A percentile compares a stretch with the other conserved stretches of the same genome.
phyloP scores from a whole-genome alignment of 208 protist species.

The Wallacemonas sp. region DNA sequence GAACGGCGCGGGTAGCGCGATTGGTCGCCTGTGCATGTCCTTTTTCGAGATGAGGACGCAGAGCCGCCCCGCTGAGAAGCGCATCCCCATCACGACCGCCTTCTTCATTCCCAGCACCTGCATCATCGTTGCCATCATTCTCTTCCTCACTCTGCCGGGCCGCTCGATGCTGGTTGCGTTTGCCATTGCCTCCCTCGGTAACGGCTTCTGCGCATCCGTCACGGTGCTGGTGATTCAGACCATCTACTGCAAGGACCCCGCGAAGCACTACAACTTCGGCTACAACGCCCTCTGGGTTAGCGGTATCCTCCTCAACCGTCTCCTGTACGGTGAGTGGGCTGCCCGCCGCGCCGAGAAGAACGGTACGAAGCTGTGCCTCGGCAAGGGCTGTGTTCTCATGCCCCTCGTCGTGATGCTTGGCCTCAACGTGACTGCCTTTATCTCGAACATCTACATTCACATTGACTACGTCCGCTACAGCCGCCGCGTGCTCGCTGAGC shows the following conservation, averaged over 20 bases:
- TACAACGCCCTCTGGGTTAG: slow-evolving; percentile 32
- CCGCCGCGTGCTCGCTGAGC: slow-evolving; percentile 39
- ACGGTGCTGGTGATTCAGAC: slow-evolving; percentile 54
- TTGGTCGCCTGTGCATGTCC: slow-evolving; percentile 56
- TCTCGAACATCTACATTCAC: slow-evolving; percentile 44
- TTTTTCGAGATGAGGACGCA: slow-evolving; percentile 55
- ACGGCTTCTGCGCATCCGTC: slow-evolving; percentile 59
- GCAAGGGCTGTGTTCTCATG: slow-evolving; percentile 46
- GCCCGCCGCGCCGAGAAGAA: slow-evolving; percentile 49
- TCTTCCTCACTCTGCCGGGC: slow-evolving; percentile 43
- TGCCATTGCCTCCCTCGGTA: slow-evolving; percentile 49
- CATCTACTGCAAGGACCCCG: slow-evolving; percentile 72
- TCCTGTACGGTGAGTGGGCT: slow-evolving; percentile 75
- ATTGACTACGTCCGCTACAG: slow-evolving; percentile 36
- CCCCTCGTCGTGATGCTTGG: slow-evolving; percentile 51
- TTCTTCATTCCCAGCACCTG: slow-evolving; percentile 53
- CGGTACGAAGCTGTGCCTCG: slow-evolving; percentile 28
- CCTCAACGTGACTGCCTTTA: slow-evolving; percentile 34
- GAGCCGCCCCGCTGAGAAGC: slow-evolving; percentile 44
- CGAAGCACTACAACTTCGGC: slow-evolving; percentile 73
- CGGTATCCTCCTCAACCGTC: slow-evolving; percentile 59
- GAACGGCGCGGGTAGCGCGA: slow-evolving; percentile 61
- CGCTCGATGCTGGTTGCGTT: slow-evolving; percentile 40
- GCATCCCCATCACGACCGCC: slow-evolving; percentile 65
- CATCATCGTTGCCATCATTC: slow-evolving; percentile 50